phyloP scores from a whole-genome alignment of 2,329 filamentous ascomycete genomes.

The Dactylellina haptotyla region DNA sequence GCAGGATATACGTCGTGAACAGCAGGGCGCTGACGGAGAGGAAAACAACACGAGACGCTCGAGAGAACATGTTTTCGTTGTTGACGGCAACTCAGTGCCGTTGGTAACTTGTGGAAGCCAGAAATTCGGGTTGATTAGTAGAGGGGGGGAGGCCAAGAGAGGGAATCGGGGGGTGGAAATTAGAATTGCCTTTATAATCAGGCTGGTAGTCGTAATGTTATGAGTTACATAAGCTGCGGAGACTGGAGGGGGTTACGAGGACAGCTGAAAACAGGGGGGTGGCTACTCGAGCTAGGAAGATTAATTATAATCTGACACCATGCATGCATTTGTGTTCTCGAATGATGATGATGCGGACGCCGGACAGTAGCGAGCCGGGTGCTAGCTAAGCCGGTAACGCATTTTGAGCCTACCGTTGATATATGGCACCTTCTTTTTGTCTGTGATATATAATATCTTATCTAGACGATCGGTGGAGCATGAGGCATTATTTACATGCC shows the following conservation, averaged over 20 bases:
- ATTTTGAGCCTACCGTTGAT: too few relatives aligned
- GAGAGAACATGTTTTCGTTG: constrained; percentile 32
- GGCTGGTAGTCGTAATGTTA: too few relatives aligned
- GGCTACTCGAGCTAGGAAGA: too few relatives aligned
- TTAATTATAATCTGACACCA: constrained; percentile 12
- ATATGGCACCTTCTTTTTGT: too few relatives aligned
- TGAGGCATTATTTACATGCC: too few relatives aligned
- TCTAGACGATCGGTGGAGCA: too few relatives aligned
- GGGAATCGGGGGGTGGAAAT: too few relatives aligned
- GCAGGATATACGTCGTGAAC: constrained; percentile 40
- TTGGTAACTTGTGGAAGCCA: too few relatives aligned
- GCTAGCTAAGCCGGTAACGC: not conserved
- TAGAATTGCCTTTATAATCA: too few relatives aligned
- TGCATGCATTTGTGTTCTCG: not conserved
- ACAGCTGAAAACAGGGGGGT: not conserved
- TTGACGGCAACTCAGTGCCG: not conserved
- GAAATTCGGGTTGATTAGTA: too few relatives aligned
- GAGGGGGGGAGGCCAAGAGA: too few relatives aligned
- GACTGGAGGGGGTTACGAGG: not conserved
- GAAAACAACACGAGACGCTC: constrained; percentile 26
- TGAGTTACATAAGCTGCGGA: constrained; percentile 22
- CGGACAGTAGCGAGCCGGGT: not conserved
- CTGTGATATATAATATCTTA: too few relatives aligned
- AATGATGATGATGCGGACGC: not conserved
- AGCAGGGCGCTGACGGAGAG: constrained; percentile 20